Evolutionary conservation across 306 rosid species (phyloP).

Genomic region (Pyrus betulifolia): DNA sequence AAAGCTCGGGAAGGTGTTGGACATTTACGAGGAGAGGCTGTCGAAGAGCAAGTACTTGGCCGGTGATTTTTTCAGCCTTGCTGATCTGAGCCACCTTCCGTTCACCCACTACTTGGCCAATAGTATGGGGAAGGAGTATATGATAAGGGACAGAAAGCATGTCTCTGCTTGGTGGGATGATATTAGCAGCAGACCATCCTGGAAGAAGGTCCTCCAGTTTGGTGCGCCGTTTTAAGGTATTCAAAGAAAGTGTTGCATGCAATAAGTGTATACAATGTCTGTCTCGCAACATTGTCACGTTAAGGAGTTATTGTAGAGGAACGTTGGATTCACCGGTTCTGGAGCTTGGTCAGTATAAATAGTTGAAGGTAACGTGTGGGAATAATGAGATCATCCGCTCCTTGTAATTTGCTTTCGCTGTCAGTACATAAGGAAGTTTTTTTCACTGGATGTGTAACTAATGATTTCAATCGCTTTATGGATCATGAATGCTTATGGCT

Average conservation of each 20-base stretch:
- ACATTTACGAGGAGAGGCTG: conserved; percentile 50
- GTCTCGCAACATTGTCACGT: not conserved
- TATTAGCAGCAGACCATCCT: conserved; percentile 43
- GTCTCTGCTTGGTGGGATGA: conserved; percentile 49
- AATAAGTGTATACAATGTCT: not conserved
- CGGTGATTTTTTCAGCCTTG: conserved; percentile 51
- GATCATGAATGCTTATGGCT: too few species aligned
- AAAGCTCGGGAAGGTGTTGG: conserved; percentile 34
- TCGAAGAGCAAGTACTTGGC: conserved; percentile 46
- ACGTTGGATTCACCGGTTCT: not conserved
- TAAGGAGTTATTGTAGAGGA: not conserved
- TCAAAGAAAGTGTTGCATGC: not conserved
- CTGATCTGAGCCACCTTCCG: conserved; percentile 50
- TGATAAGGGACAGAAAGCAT: conserved; percentile 29
- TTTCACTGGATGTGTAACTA: not conserved
- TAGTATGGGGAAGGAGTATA: conserved; percentile 16
- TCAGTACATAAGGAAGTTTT: not conserved
- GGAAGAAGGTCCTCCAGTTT: conserved; percentile 30
- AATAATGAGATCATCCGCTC: not conserved
- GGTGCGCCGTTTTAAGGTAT: conserved; percentile 1
- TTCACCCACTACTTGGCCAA: conserved; percentile 31
- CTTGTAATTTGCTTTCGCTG: not conserved
- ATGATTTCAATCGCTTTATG: not conserved
- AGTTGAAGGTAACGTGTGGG: not conserved
- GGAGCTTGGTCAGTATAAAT: not conserved